Conservation (phyloP, 768 basidiomycete genomes). For the Coprinopsis marcescibilis region DNA sequence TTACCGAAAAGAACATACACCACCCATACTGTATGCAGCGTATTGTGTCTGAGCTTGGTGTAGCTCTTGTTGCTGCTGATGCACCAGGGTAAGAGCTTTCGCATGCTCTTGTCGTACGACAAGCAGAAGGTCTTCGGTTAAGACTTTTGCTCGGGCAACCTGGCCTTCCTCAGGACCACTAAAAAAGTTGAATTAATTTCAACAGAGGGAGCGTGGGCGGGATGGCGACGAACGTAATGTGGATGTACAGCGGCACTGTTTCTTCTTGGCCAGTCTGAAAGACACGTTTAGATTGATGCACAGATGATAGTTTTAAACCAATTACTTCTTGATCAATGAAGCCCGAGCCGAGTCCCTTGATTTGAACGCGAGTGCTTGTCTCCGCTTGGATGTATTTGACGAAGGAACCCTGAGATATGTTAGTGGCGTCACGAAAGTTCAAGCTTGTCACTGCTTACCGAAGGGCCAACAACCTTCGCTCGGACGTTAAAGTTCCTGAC, state of each 20-base stretch:
- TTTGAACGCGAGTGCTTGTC: slow-evolving; percentile 93
- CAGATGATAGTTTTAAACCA: neutral
- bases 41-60: slow-evolving; percentile 81
- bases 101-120: slow-evolving; percentile 87
- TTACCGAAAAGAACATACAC: slow-evolving; percentile 34
- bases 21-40: slow-evolving; percentile 64
- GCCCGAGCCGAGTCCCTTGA: slow-evolving; percentile 92
- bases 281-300: neutral
- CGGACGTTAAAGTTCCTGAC: slow-evolving; percentile 96
- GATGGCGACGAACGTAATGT: slow-evolving; percentile 67
- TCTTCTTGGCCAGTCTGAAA: slow-evolving; percentile 73
- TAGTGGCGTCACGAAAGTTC: neutral
- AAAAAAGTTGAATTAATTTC: slow-evolving; percentile 4
- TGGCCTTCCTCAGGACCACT: slow-evolving; percentile 83
- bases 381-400: slow-evolving; percentile 98
- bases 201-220: slow-evolving; percentile 1
- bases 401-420: slow-evolving; percentile 69
- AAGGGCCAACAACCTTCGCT: slow-evolving; percentile 95
- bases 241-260: slow-evolving; percentile 88
- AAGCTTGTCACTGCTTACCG: slow-evolving; percentile 41
- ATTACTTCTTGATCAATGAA: slow-evolving; percentile 64
- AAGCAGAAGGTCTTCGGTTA: slow-evolving; percentile 84
- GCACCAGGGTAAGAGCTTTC: slow-evolving; percentile 61
- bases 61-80: slow-evolving; percentile 81
- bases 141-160: slow-evolving; percentile 78